Percentiles rank a stretch among this genome's conserved stretches.
These are phyloP conservation scores for Colletotrichum falcatum DNA, from an alignment of 2,329 filamentous ascomycete genomes.

Conservation along the genomic window DNA sequence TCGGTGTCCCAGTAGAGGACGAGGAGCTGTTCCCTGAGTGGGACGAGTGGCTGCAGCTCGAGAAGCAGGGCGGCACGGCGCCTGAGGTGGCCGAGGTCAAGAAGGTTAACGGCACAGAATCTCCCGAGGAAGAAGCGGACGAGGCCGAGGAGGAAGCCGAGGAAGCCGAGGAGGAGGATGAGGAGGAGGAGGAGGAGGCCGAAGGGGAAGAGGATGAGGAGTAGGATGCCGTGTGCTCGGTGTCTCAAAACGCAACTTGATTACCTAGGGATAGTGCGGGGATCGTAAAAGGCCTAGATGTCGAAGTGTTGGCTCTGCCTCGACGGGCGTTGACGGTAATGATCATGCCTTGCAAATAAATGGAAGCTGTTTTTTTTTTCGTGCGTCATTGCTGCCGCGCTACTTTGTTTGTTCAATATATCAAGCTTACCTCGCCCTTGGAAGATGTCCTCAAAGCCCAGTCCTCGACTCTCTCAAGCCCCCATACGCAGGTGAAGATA, in stretches of 20 bases:
- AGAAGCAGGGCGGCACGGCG: conserved; percentile 72
- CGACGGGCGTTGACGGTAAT: conserved; percentile 43
- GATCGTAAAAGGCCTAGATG: conserved; percentile 42
- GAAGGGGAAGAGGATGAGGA: conserved; percentile 43
- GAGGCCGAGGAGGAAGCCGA: conserved; percentile 43
- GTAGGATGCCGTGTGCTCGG: conserved; percentile 36
- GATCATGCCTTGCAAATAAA: conserved; percentile 42
- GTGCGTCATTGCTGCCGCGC: conserved; percentile 24
- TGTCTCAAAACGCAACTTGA: conserved; percentile 27
- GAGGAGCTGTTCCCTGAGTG: conserved; percentile 95
- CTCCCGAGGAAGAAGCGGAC: conserved; percentile 42
- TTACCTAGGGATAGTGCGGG: conserved; percentile 34
- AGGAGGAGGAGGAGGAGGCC: conserved; percentile 39
- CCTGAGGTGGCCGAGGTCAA: conserved; percentile 45
- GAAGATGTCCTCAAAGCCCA: conserved; percentile 29
- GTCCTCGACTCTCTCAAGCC: conserved; percentile 34
- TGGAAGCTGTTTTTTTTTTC: conserved; percentile 41
- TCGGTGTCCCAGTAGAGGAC: conserved; percentile 85
- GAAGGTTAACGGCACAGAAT: conserved; percentile 46
- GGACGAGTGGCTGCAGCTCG: conserved; percentile 88
- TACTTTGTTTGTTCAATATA: conserved; percentile 2
- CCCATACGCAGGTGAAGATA: conserved; percentile 30
- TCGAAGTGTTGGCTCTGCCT: conserved; percentile 40
- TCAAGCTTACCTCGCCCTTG: conserved; percentile 12
- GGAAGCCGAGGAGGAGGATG: conserved; percentile 43